Evolutionary conservation across 352 stramenopile genomes (phyloP).

Genomic region (Elongisporangium senticosum): DNA sequence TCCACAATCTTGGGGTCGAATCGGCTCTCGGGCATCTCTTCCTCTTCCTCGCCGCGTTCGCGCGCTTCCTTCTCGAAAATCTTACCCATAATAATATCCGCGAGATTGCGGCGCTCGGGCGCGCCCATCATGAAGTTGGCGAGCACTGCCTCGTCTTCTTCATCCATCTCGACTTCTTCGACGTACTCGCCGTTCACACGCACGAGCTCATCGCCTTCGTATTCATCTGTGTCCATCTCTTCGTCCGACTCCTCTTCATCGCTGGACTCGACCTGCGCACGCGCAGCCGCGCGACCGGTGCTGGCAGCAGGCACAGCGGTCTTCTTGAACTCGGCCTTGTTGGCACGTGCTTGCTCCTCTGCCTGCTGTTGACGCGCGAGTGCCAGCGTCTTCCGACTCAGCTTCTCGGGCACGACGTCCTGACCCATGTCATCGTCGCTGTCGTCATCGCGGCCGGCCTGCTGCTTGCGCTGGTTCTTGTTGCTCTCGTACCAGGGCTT

Average conservation of each 20-base stretch:
- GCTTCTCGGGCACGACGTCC: constrained; percentile 73
- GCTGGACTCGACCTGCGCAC: constrained; percentile 63
- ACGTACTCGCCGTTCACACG: constrained; percentile 89
- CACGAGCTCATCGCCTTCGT: constrained; percentile 86
- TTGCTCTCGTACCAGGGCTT: constrained; percentile 84
- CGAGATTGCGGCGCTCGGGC: constrained; percentile 89
- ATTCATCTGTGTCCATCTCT: constrained; percentile 83
- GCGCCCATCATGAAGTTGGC: constrained; percentile 85
- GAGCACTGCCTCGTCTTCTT: constrained; percentile 83
- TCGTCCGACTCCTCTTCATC: constrained; percentile 78
- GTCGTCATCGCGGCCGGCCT: constrained; percentile 37
- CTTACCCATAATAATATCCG: constrained; percentile 99
- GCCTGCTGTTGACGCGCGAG: constrained; percentile 75
- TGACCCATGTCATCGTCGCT: constrained; percentile 52
- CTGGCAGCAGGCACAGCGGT: constrained; percentile 7
- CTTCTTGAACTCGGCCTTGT: constrained; percentile 22
- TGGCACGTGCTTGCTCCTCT: constrained; percentile 55
- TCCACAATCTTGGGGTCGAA: constrained; percentile 96
- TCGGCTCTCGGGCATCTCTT: constrained; percentile 49
- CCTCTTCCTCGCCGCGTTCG: constrained; percentile 76
- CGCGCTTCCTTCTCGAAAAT: constrained; percentile 95
- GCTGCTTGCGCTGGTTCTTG: constrained; percentile 22
- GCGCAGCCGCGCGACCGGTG: constrained; percentile 17
- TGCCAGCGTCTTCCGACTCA: constrained; percentile 76
- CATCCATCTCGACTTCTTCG: constrained; percentile 85